phyloP scores from a whole-genome alignment of 1,284 basidiomycete genomes.

The Fomitopsis schrenkii region DNA sequence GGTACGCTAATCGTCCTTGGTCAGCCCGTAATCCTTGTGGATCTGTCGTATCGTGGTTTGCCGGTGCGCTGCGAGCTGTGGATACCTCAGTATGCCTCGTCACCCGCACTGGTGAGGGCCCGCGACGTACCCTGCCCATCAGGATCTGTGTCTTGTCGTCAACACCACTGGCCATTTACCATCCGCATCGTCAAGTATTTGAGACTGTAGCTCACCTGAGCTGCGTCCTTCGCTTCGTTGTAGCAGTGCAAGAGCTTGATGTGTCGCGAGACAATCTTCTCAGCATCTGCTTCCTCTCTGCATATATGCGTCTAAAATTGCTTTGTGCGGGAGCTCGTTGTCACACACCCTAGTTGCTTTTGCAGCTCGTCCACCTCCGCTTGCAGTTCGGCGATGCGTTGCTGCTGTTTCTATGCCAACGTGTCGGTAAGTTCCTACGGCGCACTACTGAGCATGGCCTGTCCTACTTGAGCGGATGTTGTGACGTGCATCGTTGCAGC shows the following conservation, averaged over 20 bases:
- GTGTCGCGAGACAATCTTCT: constrained; percentile 62
- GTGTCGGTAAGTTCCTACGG: neutral
- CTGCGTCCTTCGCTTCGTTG: constrained; percentile 78
- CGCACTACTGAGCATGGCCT: neutral
- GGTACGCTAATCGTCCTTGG: constrained; percentile 34
- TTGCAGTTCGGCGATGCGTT: constrained; percentile 46
- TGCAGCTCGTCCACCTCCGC: constrained; percentile 50
- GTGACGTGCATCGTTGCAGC: neutral
- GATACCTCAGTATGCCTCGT: neutral
- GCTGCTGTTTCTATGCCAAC: constrained; percentile 46
- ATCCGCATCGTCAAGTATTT: neutral
- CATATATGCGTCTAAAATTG: neutral
- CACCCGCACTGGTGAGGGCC: neutral
- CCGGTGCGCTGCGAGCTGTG: constrained; percentile 59
- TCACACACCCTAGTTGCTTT: constrained; percentile 46
- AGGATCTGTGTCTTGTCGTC: constrained; percentile 37
- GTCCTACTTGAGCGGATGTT: constrained; percentile 14
- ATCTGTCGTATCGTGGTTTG: constrained; percentile 65
- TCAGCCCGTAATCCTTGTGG: constrained; percentile 65
- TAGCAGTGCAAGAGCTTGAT: constrained; percentile 72
- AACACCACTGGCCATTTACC: too few species aligned
- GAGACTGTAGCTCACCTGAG: constrained; percentile 46
- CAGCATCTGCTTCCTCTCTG: constrained; percentile 53
- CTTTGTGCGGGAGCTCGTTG: neutral
- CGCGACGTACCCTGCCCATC: constrained; percentile 46